A percentile compares a stretch with the other conserved stretches of the same genome.
phyloP scores from a whole-genome alignment of 257 asterid genomes.

The Jaltomata sinuosa region DNA sequence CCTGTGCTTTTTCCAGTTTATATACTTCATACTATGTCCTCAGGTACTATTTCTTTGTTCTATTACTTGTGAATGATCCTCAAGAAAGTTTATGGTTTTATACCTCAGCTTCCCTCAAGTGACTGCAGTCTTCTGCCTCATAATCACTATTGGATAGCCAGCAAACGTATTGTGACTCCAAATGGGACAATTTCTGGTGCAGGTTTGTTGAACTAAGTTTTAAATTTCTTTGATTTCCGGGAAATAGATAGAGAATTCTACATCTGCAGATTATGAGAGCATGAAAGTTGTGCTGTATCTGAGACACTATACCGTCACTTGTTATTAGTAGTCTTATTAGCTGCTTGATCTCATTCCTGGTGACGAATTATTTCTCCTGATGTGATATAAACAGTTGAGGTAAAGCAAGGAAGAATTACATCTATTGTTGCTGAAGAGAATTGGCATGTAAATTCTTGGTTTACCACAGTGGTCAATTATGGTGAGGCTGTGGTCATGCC shows the following conservation, averaged over 20 bases:
- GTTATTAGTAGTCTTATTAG: background rate
- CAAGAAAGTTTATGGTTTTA: background rate
- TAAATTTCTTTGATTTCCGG: background rate
- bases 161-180: conserved; percentile 82
- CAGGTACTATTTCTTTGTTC: background rate
- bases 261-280: background rate
- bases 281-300: background rate
- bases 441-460: conserved; percentile 40
- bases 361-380: conserved; percentile 9
- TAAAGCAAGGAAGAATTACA: conserved; percentile 58
- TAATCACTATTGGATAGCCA: conserved; percentile 76
- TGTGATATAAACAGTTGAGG: conserved; percentile 54
- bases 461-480: conserved; percentile 46
- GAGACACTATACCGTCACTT: background rate
- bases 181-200: conserved; percentile 64
- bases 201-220: conserved; percentile 36
- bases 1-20: background rate
- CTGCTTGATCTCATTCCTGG: background rate
- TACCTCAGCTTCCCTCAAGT: conserved; percentile 37
- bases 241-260: background rate
- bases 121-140: conserved; percentile 67
- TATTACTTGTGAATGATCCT: conserved; percentile 1
- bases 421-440: conserved; percentile 63
- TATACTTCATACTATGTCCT: background rate
- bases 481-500: conserved; percentile 90